Evolutionary conservation across 2,329 filamentous ascomycete species (phyloP).

Genomic region (Pseudonectria foliicola): DNA sequence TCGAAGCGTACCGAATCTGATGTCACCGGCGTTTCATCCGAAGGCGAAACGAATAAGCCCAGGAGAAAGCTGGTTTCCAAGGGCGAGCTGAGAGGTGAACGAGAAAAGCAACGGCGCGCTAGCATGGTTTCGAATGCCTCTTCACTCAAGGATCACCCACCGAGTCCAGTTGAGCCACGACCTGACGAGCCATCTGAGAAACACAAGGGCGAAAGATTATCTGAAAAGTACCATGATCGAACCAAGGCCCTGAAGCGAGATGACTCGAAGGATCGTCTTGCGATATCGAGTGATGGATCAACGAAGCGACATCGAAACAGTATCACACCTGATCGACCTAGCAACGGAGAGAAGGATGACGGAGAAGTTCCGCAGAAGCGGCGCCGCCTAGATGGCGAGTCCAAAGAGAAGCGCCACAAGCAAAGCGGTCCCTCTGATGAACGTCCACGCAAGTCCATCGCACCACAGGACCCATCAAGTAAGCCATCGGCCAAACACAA

Average conservation of each 20-base stretch:
- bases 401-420: slow-evolving; percentile 42
- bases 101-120: slow-evolving; percentile 50
- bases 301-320: slow-evolving; percentile 54
- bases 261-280: slow-evolving; percentile 49
- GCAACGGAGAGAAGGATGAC: slow-evolving; percentile 45
- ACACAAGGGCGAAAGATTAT: slow-evolving; percentile 28
- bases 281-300: slow-evolving; percentile 42
- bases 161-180: slow-evolving; percentile 44
- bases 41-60: slow-evolving; percentile 52
- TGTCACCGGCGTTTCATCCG: slow-evolving; percentile 43
- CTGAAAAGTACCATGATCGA: slow-evolving; percentile 52
- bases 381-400: slow-evolving; percentile 49
- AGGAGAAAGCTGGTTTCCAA: slow-evolving; percentile 58
- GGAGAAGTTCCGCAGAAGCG: slow-evolving; percentile 46
- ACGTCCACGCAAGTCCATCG: slow-evolving; percentile 35
- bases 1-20: slow-evolving; percentile 50
- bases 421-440: slow-evolving; percentile 39
- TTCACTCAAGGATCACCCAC: slow-evolving; percentile 40
- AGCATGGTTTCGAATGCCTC: slow-evolving; percentile 52
- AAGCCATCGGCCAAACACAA: slow-evolving; percentile 27
- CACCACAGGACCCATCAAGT: slow-evolving; percentile 32
- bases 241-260: slow-evolving; percentile 56
- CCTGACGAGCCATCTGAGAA: slow-evolving; percentile 45
- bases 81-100: slow-evolving; percentile 52
- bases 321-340: slow-evolving; percentile 48